These are phyloP conservation scores for Auricularia sp. DNA, from an alignment of 768 basidiomycete genomes.

Conservation along the genomic window DNA sequence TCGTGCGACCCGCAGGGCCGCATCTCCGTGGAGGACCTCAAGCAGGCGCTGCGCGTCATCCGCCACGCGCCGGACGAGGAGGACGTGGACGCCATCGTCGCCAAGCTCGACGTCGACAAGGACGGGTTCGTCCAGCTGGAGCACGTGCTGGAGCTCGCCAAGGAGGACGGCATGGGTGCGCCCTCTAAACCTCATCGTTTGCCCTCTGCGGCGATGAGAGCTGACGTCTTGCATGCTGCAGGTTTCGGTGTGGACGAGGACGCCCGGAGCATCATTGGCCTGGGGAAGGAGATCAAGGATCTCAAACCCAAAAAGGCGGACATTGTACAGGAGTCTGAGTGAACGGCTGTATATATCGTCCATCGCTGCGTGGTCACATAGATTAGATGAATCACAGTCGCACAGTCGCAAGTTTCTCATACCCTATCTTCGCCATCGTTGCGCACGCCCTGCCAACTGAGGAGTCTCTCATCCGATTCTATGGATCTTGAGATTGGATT, in stretches of 20 bases:
- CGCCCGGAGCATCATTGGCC: constrained; percentile 71
- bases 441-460: no score
- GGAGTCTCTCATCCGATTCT: no score
- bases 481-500: no score
- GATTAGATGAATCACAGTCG: no score
- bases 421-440: no score
- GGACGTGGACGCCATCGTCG: constrained; percentile 74
- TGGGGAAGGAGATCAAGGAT: constrained; percentile 73
- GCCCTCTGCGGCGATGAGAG: neutral
- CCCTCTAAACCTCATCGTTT: constrained; percentile 2
- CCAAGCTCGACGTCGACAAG: constrained; percentile 92
- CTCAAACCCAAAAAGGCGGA: constrained; percentile 73
- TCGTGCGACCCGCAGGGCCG: constrained; percentile 78
- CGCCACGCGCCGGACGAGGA: constrained; percentile 88
- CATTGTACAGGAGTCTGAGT: constrained; percentile 62
- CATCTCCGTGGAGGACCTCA: constrained; percentile 79
- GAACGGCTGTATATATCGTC: neutral
- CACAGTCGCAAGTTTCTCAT: no score
- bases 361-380: neutral
- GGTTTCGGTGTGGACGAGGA: constrained; percentile 76
- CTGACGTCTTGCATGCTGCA: constrained; percentile 16
- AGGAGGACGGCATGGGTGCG: constrained; percentile 77
- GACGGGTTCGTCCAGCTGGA: constrained; percentile 94
- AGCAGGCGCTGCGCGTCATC: constrained; percentile 87
- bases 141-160: constrained; percentile 82